A percentile compares a stretch with the other conserved stretches of the same genome.
These are phyloP conservation scores for Chimonanthus praecox DNA, from an alignment of 164 flowering plant species.

Conservation along the genomic window DNA sequence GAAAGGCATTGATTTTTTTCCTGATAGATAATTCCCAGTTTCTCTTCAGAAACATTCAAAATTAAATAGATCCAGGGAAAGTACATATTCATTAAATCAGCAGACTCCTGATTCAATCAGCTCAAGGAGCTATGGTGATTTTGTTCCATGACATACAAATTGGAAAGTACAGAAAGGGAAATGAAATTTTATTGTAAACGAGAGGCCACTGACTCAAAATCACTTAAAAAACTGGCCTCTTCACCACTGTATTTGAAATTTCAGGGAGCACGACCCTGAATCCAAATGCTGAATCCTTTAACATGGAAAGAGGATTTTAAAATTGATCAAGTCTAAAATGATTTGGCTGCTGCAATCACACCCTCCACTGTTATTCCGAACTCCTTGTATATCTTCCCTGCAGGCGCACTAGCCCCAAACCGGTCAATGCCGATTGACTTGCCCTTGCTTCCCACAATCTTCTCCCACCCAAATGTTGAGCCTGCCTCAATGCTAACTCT, in stretches of 20 bases:
- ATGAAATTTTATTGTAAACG: conserved; percentile 6
- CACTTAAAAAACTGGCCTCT: conserved; percentile 4
- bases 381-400: conserved; percentile 85
- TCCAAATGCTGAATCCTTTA: conserved; percentile 3
- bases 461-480: conserved; percentile 83
- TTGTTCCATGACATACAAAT: not conserved
- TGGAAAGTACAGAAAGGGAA: not conserved
- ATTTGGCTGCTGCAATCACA: conserved; percentile 78
- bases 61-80: conserved; percentile 20
- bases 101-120: not conserved
- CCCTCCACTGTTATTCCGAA: conserved; percentile 84
- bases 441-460: conserved; percentile 68
- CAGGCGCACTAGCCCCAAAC: conserved; percentile 98
- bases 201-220: not conserved
- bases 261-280: conserved; percentile 2
- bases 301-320: conserved; percentile 28
- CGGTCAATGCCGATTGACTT: conserved; percentile 78
- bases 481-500: conserved; percentile 95
- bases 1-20: too few relatives aligned
- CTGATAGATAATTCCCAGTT: not conserved
- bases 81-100: conserved; percentile 15
- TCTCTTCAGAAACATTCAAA: conserved; percentile 18
- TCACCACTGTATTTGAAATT: not conserved
- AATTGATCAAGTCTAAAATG: conserved; percentile 37
- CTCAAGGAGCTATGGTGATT: conserved; percentile 5